These are phyloP conservation scores for Diaporthe eres DNA, from an alignment of 2,329 filamentous ascomycete species.

Conservation along the genomic window DNA sequence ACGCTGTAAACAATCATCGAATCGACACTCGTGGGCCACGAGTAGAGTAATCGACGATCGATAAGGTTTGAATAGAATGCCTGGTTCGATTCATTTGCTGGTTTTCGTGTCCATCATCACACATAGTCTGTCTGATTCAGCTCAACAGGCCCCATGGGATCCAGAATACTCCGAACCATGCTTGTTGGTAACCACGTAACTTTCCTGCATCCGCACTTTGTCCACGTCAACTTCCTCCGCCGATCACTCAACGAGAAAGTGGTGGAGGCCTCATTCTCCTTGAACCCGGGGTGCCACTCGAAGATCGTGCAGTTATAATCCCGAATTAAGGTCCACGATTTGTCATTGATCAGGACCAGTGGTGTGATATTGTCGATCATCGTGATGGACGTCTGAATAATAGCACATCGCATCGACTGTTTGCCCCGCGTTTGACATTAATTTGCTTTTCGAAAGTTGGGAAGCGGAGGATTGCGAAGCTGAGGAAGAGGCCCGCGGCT, in stretches of 20 bases:
- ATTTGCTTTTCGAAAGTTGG: too few species aligned
- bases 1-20: background rate
- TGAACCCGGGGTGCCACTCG: background rate
- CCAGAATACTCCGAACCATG: background rate
- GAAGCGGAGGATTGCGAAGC: too few species aligned
- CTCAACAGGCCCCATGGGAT: background rate
- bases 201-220: background rate
- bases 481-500: too few species aligned
- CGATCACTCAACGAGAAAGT: background rate
- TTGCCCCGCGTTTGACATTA: too few species aligned
- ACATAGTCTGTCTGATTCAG: background rate
- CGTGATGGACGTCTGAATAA: background rate
- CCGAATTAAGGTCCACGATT: background rate
- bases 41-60: background rate
- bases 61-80: background rate
- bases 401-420: too few species aligned
- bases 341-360: background rate
- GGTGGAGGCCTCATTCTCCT: background rate
- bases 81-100: background rate
- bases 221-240: background rate
- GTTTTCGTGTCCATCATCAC: background rate
- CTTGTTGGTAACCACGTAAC: background rate
- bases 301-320: background rate
- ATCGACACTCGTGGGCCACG: background rate
- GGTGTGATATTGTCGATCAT: background rate